Evolutionary conservation across 2,329 filamentous ascomycete genomes (phyloP), one percentile per base, ranked within the genome.

Genomic region (Plectosphaerella sp.): DNA sequence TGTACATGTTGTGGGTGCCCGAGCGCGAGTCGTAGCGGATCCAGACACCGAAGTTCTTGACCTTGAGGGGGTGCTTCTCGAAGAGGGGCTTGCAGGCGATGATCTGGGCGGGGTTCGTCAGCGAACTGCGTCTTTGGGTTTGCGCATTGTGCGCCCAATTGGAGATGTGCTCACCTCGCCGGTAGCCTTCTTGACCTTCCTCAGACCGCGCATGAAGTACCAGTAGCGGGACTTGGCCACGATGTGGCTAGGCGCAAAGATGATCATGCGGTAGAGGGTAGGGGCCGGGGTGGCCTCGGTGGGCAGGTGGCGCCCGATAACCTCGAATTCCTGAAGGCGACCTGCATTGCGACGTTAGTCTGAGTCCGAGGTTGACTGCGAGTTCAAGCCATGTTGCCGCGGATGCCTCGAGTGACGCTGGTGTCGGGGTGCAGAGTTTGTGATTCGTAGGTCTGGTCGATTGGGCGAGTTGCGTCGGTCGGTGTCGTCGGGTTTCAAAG

Each of bases 41-140:
- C 95, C 95, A 99, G 86, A 99, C 87, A 76, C 94, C 94, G 76
- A 99, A 97, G 89, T 97, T 99, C 91, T 99, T 99, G 86, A 99
- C 92, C 85, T 96, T 97, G 72, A 92, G 83, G 70, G 94, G 94
- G 78, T 91, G 91, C 88, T 97, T 97, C 91, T 99, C 94, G 80
- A 85, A 79, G 82, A 99, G 95, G 92, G 41, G 41, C 41, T 43
- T 43, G 41, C 41, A 43, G 41, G 18, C n/a, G 16, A 43, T 43
- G 41, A 43, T 43, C 41, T 43, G 18, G n/a, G 18, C 16, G 41
- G 28, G 28, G 3, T 96, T 96, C 6, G 41, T 43, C 41, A 43
- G 41, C 41, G 11, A 43, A 16, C 11, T 6, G n/a, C 3, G 9
- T 41, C 41, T 18, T 16, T 4, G n/a, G n/a, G n/a, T 12, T 4